phyloP scores from a whole-genome alignment of 1,284 basidiomycete genomes.

The Leccinum huronense region DNA sequence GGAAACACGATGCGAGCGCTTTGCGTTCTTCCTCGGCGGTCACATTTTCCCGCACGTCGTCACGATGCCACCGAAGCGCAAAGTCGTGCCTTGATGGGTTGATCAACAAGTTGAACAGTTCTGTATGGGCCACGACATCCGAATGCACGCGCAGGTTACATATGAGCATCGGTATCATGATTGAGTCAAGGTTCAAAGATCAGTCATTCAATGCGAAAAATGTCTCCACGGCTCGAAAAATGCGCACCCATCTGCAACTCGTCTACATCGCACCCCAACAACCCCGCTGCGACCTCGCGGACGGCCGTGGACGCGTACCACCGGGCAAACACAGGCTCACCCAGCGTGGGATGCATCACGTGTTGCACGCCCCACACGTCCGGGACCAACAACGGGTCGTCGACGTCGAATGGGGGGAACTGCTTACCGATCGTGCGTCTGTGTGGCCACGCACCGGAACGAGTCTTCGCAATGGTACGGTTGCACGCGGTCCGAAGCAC shows the following conservation, averaged over 20 bases:
- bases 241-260: conserved; percentile 68
- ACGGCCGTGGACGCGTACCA: conserved; percentile 70
- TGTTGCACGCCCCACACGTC: conserved; percentile 84
- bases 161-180: background rate
- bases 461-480: conserved; percentile 53
- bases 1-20: conserved; percentile 61
- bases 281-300: conserved; percentile 45
- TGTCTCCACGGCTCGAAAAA: background rate
- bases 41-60: conserved; percentile 69
- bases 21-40: conserved; percentile 61
- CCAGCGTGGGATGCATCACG: conserved; percentile 73
- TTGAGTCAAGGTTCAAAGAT: background rate
- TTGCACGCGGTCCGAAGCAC: conserved; percentile 54
- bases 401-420: conserved; percentile 69
- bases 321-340: conserved; percentile 55
- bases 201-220: background rate
- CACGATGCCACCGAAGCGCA: conserved; percentile 80
- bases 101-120: conserved; percentile 78
- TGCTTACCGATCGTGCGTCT: conserved; percentile 77
- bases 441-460: conserved; percentile 64
- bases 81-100: conserved; percentile 70
- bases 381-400: conserved; percentile 39
- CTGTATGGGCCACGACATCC: conserved; percentile 36
- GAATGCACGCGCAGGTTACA: background rate
- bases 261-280: conserved; percentile 56